Evolutionary conservation across 805 yeast species (phyloP), one percentile per base, ranked within the genome.

Genomic region (Wickerhamiella spandovensis): DNA sequence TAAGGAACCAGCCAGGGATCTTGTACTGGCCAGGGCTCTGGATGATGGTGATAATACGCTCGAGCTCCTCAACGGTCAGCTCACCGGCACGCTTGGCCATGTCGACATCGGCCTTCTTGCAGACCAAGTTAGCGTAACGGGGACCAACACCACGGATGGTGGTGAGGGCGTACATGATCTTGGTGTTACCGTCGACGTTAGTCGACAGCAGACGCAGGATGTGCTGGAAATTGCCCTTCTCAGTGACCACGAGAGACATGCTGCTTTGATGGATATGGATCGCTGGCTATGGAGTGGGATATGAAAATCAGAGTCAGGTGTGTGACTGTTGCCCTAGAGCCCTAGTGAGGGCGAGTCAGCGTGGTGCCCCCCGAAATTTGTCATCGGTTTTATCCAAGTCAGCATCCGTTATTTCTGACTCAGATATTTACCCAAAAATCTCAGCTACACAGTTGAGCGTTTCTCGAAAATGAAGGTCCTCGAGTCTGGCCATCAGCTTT

Each of bases 81-180:
- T 92, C 98, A 85, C 99, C 99, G 69, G 99, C 99, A 77, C 99
- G 86, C 84, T 92, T 92, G 76, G 76, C 70, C 76, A 94, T 82
- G 74, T 86, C 95, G 72, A 92, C 94, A 81, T 92, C 99, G 69
- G 99, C 99, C 84, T 90, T 94, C 86, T 94, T 94, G 82, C 97
- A 92, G 72, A 92, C 96, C 79, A 92, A 81, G 89, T 94, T 92
- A 76, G 98, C 81, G 85, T 90, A 94, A 81, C 99, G 92, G 78
- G 97, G 94, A 81, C 98, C 98, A 70, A 92, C 97, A 89, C 99
- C 99, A 81, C 96, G 86, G 74, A 92, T 94, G 78, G 89, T 84
- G 82, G 98, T 89, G 79, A 92, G 81, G 74, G 99, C 99, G 86
- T 89, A 94, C 92, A 92, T 94, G 76, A 92, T 82, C 84, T 92